A percentile compares a stretch with the other conserved stretches of the same genome.
phyloP scores from a whole-genome alignment of 2,329 filamentous ascomycete genomes.

The Ceratocystiopsis minuta region DNA sequence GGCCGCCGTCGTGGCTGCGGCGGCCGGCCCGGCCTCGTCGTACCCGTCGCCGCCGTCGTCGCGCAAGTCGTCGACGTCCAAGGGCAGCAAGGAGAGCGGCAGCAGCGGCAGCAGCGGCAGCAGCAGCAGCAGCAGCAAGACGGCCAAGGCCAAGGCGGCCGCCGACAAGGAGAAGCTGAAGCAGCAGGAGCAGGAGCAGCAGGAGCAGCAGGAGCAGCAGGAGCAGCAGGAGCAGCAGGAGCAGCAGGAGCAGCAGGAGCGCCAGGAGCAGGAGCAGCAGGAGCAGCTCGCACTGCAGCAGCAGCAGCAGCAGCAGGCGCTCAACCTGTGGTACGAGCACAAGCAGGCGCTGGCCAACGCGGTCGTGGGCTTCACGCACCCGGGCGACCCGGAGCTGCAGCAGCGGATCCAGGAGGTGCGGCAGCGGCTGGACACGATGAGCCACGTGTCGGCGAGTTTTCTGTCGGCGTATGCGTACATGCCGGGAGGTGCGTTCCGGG shows the following conservation, averaged over 20 bases:
- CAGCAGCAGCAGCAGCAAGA: neutral
- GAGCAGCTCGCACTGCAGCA: no score
- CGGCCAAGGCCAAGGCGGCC: neutral
- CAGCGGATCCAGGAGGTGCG: constrained; percentile 34
- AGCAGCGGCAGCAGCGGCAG: constrained; percentile 15
- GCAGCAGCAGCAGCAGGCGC: constrained; percentile 24
- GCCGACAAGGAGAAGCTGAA: constrained; percentile 13
- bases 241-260: no score
- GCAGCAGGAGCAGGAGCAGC: neutral
- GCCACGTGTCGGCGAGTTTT: constrained; percentile 23
- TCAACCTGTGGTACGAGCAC: constrained; percentile 42
- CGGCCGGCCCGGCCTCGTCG: constrained; percentile 23
- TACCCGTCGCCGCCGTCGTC: constrained; percentile 7
- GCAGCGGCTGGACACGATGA: constrained; percentile 32
- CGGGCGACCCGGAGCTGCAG: constrained; percentile 33
- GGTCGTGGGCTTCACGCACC: constrained; percentile 29
- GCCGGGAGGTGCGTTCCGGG: no score
- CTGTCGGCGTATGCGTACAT: no score
- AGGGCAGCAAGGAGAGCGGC: constrained; percentile 5
- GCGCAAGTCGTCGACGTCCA: constrained; percentile 12
- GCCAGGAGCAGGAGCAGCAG: no score
- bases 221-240: constrained; percentile 12
- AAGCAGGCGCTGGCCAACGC: constrained; percentile 45
- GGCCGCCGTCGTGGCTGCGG: no score
- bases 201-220: constrained; percentile 9